Evolutionary conservation across 495 filamentous ascomycete genomes (phyloP), one percentile per base, ranked within the genome.

Genomic region (Extremus antarcticus): DNA sequence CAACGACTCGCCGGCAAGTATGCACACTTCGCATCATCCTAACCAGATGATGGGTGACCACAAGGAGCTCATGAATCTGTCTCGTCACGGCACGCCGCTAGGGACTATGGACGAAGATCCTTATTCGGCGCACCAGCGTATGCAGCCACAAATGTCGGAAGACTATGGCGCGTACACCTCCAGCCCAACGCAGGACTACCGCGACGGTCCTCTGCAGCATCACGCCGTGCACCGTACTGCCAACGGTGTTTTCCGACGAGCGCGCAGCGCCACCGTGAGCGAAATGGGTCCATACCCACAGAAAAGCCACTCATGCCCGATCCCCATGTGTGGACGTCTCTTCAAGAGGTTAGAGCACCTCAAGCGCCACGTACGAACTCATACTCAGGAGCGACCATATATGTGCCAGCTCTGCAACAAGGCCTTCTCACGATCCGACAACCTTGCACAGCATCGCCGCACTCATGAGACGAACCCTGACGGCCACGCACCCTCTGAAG

Each of bases 291-390:
- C 92, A 40, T 98, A 98, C 68, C 90, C 92, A 13, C 88, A 94
- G 62, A 98, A 98, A 68, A 91, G 88, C 10, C 92, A 98, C 69
- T 95, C 90, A 9, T 98, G 92, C 74, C 92, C 92, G n/a, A 98
- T 98, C 67, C 94, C 94, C 23, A 89, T 90, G 22, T 98, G 92
- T 69, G 92, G 94, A 43, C 84, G 94, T 68, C 79, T 95, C 59
- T 98, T 98, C 78, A 98, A 98, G 82, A 84, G 92, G 66, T 80
- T 98, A 76, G 92, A 98, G 72, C 92, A 98, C 77, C 81, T 98
- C 63, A 98, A 98, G 78, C 85, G 92, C 75, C 92, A 98, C 77
- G 94, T 98, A 71, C 86, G 92, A 70, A 98, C 92, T 66, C 92
- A 98, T 76, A 98, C 92, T 20, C 92, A 98, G 79, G 92, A 98